Evolutionary conservation across 2,329 filamentous ascomycete species (phyloP), one percentile per base, ranked within the genome.

Genomic region (Aspergillus pseudonomiae): DNA sequence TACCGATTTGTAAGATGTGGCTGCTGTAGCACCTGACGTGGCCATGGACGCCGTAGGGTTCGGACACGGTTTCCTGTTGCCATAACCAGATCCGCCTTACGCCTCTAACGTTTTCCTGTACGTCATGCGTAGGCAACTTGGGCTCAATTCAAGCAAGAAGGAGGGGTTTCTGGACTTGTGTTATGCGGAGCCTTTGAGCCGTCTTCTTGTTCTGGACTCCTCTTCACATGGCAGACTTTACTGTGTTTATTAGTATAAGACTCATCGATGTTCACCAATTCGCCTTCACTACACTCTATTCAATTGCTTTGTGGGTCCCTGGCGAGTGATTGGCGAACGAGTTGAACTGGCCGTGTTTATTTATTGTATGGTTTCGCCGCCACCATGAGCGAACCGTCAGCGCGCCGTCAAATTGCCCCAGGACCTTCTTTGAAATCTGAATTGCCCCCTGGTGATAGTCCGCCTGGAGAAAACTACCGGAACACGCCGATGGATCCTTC

Each of bases 401-500:
- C 60, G 48, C 72, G 71, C 60, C 71, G 72, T 21, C 65, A 66
- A 11, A 62, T 75, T 52, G 67, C 68, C 16, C 71, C 71, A 1
- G 71, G 69, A 0, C 69, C 72, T 10, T 68, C 70, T 7, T 65
- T 66, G 5, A 61, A 60, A 46, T 48, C 61, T 1, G 63, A 65
- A 32, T 53, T 43, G 36, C 52, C 45, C 9, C 45, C 45, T 24
- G 58, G 57, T 1, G 65, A 68, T 16, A 65, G 62, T 46, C 43
- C 65, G 28, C 57, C 62, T 14, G 59, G 58, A 12, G 60, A 59
- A 30, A 61, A 64, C n/a, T 60, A 60, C 41, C 60, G 62, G 14
- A 36, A 6, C 34, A 36, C 26, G 26, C 43, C 32, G 32, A 60
- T 30, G 61, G 66, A 61, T 6, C 46, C 65, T 0, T 73, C 73